phyloP scores from a whole-genome alignment of 352 stramenopile genomes.

The Ophiocytium majus region DNA sequence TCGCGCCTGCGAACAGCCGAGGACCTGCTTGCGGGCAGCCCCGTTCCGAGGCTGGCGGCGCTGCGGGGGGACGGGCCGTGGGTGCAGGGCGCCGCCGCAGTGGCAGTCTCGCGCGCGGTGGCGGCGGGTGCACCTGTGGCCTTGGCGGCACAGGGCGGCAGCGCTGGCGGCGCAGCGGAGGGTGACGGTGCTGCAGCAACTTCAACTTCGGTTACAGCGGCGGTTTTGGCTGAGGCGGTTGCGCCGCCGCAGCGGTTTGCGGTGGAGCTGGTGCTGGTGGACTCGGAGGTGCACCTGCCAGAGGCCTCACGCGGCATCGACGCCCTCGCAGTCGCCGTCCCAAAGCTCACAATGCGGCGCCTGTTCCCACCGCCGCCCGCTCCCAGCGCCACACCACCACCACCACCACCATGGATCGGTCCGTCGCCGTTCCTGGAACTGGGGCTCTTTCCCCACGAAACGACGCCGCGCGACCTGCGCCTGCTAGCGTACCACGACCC shows the following conservation, averaged over 20 bases:
- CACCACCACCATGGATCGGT: too few relatives aligned
- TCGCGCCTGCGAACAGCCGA: not conserved
- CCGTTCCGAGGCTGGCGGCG: not conserved
- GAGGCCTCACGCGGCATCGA: not conserved
- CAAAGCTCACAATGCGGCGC: not conserved
- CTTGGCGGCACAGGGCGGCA: too few relatives aligned
- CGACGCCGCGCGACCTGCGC: not conserved
- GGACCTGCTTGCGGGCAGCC: conserved; percentile 8
- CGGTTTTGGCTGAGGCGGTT: not conserved
- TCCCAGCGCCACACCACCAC: too few relatives aligned
- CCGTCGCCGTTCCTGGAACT: not conserved
- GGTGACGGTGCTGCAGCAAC: not conserved
- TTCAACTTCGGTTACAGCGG: not conserved
- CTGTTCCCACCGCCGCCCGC: not conserved
- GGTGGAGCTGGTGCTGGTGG: not conserved
- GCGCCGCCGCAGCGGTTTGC: not conserved
- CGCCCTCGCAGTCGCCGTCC: not conserved
- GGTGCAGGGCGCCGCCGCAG: not conserved
- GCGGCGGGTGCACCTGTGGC: not conserved
- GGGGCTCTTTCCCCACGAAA: not conserved
- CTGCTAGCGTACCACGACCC: not conserved
- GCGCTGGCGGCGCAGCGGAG: too few relatives aligned
- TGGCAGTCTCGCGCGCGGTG: not conserved
- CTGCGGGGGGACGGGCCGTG: too few relatives aligned
- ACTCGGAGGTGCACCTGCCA: conserved; percentile 2